A percentile compares a stretch with the other conserved stretches of the same genome.
Conservation (phyloP, 2,329 filamentous ascomycete species). For the Dactylellina drechsleri region DNA sequence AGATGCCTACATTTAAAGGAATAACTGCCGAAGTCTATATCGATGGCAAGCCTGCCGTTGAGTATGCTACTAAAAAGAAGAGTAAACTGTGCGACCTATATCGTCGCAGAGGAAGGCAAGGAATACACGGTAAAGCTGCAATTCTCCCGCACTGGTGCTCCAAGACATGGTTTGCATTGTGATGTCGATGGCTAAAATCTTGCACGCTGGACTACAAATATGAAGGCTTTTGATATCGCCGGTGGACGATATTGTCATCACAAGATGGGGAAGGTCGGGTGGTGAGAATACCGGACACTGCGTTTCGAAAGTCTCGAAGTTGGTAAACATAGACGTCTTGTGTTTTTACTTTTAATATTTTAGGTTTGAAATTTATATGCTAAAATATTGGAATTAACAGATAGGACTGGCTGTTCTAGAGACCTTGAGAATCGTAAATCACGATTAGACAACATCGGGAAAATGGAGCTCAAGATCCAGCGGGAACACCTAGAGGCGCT, state of each 20-base stretch:
- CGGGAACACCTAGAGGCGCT: not conserved
- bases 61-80: not conserved
- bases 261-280: not conserved
- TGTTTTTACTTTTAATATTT: too few relatives aligned
- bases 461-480: conserved; percentile 2
- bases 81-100: not conserved
- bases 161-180: not conserved
- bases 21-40: conserved; percentile 24
- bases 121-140: conserved; percentile 3
- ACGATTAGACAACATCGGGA: conserved; percentile 18
- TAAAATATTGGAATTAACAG: not conserved
- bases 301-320: conserved; percentile 1
- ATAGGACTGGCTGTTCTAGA: not conserved
- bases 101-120: conserved; percentile 14
- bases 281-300: not conserved
- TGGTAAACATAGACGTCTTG: not conserved
- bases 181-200: conserved; percentile 21
- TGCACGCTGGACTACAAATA: not conserved
- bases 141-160: not conserved
- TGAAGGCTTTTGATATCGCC: not conserved
- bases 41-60: conserved; percentile 1
- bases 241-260: conserved; percentile 4
- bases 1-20: conserved; percentile 22
- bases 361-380: too few relatives aligned
- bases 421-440: conserved; percentile 1